Conservation (phyloP, 1,284 basidiomycete genomes). For the Moesziomyces globuligerus region DNA sequence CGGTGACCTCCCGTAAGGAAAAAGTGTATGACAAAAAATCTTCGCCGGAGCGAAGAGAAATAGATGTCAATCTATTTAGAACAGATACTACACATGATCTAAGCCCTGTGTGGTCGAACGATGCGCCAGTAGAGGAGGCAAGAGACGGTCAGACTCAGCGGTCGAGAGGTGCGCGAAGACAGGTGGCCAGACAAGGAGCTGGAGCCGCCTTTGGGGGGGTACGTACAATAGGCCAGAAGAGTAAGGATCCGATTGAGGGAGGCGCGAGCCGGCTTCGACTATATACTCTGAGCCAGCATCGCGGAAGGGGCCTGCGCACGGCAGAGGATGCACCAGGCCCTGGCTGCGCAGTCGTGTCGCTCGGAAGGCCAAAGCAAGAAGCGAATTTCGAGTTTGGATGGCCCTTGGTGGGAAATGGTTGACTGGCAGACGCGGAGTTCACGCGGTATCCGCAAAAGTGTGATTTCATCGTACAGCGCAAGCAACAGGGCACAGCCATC, state of each 20-base stretch:
- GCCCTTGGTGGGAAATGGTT: neutral
- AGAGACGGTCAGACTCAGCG: constrained; percentile 15
- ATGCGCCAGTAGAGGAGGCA: neutral
- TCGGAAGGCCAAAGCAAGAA: neutral
- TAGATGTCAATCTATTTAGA: constrained; percentile 61
- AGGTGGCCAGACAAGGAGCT: neutral
- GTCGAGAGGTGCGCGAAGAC: too few relatives aligned
- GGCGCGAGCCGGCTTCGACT: constrained; percentile 21
- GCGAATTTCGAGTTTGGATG: constrained; percentile 34
- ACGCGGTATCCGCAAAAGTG: too few relatives aligned
- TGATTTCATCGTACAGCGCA: constrained; percentile 37
- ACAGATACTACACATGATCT: constrained; percentile 63
- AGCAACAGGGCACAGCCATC: too few relatives aligned
- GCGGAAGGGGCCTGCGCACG: neutral
- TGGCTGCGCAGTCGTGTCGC: neutral
- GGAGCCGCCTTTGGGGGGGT: constrained; percentile 6
- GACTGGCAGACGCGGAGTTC: too few relatives aligned
- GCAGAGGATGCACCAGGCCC: constrained; percentile 10
- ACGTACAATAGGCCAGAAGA: constrained; percentile 58
- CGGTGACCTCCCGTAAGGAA: constrained; percentile 44
- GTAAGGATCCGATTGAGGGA: constrained; percentile 10
- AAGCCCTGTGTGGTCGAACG: constrained; percentile 45
- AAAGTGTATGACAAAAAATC: constrained; percentile 52
- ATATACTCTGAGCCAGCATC: constrained; percentile 27
- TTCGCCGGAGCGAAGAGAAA: constrained; percentile 52